Percentiles rank a stretch among this genome's conserved stretches.
phyloP scores from a whole-genome alignment of 768 basidiomycete genomes.

The Phylloporus sp. region DNA sequence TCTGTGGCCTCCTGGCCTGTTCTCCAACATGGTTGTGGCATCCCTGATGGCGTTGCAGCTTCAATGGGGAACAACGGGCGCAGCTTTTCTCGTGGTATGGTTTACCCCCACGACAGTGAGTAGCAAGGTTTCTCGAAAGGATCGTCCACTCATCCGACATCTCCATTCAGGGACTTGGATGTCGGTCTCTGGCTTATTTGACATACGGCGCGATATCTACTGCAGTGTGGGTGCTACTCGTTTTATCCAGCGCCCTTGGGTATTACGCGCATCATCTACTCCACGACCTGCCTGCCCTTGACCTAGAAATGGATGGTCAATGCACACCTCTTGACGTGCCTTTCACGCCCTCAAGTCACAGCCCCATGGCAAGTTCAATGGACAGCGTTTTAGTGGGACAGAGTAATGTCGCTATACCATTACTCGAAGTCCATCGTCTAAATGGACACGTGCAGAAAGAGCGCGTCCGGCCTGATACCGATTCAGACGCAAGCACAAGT shows the following conservation, averaged over 20 bases:
- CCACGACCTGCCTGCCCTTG: not conserved
- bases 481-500: not conserved
- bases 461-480: too few relatives aligned
- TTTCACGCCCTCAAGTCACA: too few relatives aligned
- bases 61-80: too few relatives aligned
- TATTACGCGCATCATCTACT: constrained; percentile 4
- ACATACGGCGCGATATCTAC: not conserved
- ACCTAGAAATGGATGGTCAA: not conserved
- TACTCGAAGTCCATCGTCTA: not conserved
- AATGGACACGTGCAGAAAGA: not conserved
- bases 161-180: too few relatives aligned
- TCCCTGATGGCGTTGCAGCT: constrained; percentile 26
- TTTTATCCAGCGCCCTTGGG: constrained; percentile 1
- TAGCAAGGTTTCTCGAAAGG: too few relatives aligned
- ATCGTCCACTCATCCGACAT: too few relatives aligned
- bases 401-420: not conserved
- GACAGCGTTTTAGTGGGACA: not conserved
- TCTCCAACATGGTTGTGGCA: constrained; percentile 27
- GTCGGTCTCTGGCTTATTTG: too few relatives aligned
- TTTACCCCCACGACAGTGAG: too few relatives aligned
- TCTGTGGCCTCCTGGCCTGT: constrained; percentile 21
- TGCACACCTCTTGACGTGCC: not conserved
- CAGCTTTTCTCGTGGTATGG: too few relatives aligned
- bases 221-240: not conserved
- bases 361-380: too few relatives aligned